Evolutionary conservation across 2,329 filamentous ascomycete species (phyloP), one percentile per base, ranked within the genome.

Genomic region (Cyphellophora europaea): DNA sequence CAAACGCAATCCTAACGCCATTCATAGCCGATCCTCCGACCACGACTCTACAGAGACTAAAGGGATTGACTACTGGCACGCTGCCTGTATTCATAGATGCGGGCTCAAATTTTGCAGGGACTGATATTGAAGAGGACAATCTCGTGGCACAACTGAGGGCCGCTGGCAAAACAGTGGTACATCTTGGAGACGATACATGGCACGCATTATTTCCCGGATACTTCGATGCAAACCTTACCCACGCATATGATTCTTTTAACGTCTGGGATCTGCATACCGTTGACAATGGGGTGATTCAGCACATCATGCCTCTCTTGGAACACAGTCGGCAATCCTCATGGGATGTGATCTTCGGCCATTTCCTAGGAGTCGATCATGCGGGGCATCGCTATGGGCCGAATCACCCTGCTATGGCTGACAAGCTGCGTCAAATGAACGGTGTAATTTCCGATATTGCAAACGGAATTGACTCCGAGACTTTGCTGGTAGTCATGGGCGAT

Each of bases 101-200:
- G 8, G 91, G 91, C 1, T 93, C 85, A 44, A 98, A 89, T 59
- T 98, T 98, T 58, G 87, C 86, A 0, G 91, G 91, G 2, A 93
- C 83, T 3, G 85, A 85, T 5, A 95, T 98, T 49, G 88, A 95
- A 38, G 91, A 98, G 65, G 91, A 98, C 56, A 85, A 84, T 46
- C 48, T 84, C 30, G 63, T 85, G 11, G 70, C 71, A 35, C 79
- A 84, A 50, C 50, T 84, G 41, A 69, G 66, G 37, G 63, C 69
- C 49, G 72, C 74, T 11, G 76, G 77, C 21, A 82, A 86, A 67
- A 83, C 73, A 44, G 75, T 98, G 47, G 91, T 88, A 5, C 93
- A 98, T 52, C 66, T 98, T 23, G 91, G 91, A n/a, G 91, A 98
- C 56, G 89, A 98, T 60, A 98, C 91, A 4, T 98, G 91, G 91